Percentiles rank a stretch among this genome's conserved stretches.
Conservation (phyloP, 2,329 filamentous ascomycete genomes). For the Aureobasidium lini region DNA sequence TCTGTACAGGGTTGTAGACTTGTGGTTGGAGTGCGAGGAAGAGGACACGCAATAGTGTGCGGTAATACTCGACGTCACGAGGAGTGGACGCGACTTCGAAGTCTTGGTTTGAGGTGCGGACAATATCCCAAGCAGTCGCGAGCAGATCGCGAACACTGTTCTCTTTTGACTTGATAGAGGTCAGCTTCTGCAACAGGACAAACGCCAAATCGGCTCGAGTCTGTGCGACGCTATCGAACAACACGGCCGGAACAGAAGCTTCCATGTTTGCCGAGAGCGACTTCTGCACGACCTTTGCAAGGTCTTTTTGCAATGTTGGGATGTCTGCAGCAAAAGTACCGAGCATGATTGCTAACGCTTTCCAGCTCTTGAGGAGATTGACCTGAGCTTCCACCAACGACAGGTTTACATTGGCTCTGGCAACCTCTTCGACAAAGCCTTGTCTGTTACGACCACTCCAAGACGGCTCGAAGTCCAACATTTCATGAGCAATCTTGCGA, state of each 20-base stretch:
- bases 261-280: slow-evolving; percentile 73
- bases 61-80: slow-evolving; percentile 63
- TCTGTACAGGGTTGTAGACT: slow-evolving; percentile 19
- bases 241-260: slow-evolving; percentile 63
- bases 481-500: slow-evolving; percentile 62
- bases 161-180: slow-evolving; percentile 37
- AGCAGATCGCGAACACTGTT: slow-evolving; percentile 49
- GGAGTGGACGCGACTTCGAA: slow-evolving; percentile 53
- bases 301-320: slow-evolving; percentile 55
- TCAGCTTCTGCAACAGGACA: slow-evolving; percentile 69
- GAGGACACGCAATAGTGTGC: slow-evolving; percentile 73
- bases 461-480: slow-evolving; percentile 68
- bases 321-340: slow-evolving; percentile 54
- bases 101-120: slow-evolving; percentile 46
- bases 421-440: slow-evolving; percentile 76
- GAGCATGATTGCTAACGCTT: slow-evolving; percentile 76
- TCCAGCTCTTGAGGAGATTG: slow-evolving; percentile 80
- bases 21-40: slow-evolving; percentile 73
- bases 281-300: slow-evolving; percentile 66
- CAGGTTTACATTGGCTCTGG: slow-evolving; percentile 80
- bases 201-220: slow-evolving; percentile 74
- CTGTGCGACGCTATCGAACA: slow-evolving; percentile 74
- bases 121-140: slow-evolving; percentile 52
- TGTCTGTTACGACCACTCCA: slow-evolving; percentile 58
- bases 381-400: slow-evolving; percentile 90